A percentile compares a stretch with the other conserved stretches of the same genome.
phyloP scores from a whole-genome alignment of 2,329 filamentous ascomycete genomes.

The Botrytis deweyae region DNA sequence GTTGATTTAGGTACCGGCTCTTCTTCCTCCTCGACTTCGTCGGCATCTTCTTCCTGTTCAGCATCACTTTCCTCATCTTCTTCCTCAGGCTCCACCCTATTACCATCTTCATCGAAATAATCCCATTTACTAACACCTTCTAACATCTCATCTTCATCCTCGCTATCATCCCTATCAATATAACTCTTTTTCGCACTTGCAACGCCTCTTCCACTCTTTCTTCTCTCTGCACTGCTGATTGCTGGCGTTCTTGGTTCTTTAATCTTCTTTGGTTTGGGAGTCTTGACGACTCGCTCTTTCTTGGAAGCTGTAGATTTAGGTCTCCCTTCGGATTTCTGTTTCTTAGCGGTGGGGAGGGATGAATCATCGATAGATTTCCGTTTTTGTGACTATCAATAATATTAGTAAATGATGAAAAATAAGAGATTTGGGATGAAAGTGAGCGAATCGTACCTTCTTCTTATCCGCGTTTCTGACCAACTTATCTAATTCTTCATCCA shows the following conservation, averaged over 20 bases:
- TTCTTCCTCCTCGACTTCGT: slow-evolving; percentile 22
- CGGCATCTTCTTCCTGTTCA: slow-evolving; percentile 20
- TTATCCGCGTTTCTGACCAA: slow-evolving; percentile 70
- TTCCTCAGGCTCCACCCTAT: slow-evolving; percentile 36
- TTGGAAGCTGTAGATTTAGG: slow-evolving; percentile 34
- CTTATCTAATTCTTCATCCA: slow-evolving; percentile 65
- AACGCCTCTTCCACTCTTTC: slow-evolving; percentile 41
- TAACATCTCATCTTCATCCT: slow-evolving; percentile 43
- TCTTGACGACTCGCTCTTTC: slow-evolving; percentile 32
- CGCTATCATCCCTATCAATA: slow-evolving; percentile 43
- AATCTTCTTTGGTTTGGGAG: slow-evolving; percentile 36
- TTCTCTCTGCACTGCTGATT: slow-evolving; percentile 34
- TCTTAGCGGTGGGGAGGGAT: slow-evolving; percentile 28
- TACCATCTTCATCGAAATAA: slow-evolving; percentile 44
- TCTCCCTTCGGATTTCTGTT: slow-evolving; percentile 30
- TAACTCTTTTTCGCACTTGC: slow-evolving; percentile 42
- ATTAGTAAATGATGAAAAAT: not conserved
- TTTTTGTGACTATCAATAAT: slow-evolving; percentile 32
- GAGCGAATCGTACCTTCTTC: slow-evolving; percentile 45
- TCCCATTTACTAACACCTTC: slow-evolving; percentile 39
- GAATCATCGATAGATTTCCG: slow-evolving; percentile 36
- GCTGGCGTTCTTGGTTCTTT: slow-evolving; percentile 27
- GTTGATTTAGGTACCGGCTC: slow-evolving; percentile 2
- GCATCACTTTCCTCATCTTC: slow-evolving; percentile 25
- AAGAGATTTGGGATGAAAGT: slow-evolving; percentile 9